Conservation (phyloP, 495 filamentous ascomycete genomes). For the Hypoxylon perforatum region DNA sequence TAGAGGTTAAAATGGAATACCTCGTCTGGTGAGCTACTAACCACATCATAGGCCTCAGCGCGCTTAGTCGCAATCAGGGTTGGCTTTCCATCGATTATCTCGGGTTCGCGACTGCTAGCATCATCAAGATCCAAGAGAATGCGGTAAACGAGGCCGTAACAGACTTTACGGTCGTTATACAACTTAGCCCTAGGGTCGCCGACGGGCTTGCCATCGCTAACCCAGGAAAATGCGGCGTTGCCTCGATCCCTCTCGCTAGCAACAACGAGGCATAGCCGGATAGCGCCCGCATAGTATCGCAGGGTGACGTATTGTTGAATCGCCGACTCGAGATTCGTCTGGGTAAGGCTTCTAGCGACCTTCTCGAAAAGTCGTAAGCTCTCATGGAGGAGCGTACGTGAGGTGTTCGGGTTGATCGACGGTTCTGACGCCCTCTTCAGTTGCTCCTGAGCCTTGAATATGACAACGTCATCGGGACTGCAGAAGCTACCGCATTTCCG, state of each 20-base stretch:
- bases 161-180: conserved; percentile 77
- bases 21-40: conserved; percentile 86
- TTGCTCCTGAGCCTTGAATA: conserved; percentile 97
- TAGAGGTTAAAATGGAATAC: conserved; percentile 95
- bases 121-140: conserved; percentile 81
- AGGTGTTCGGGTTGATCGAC: conserved; percentile 75
- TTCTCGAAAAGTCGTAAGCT: conserved; percentile 88
- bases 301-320: conserved; percentile 80
- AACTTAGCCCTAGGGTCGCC: conserved; percentile 74
- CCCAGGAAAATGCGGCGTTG: conserved; percentile 80
- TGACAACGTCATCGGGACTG: conserved; percentile 93
- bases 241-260: conserved; percentile 85
- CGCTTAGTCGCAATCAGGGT: conserved; percentile 79
- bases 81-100: conserved; percentile 79
- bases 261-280: conserved; percentile 83
- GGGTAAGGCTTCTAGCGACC: conserved; percentile 81
- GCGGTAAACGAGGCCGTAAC: conserved; percentile 84
- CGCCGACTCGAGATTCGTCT: conserved; percentile 81
- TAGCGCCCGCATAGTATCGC: conserved; percentile 95
- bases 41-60: conserved; percentile 85
- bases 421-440: conserved; percentile 87
- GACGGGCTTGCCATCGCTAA: conserved; percentile 61
- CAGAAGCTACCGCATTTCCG: conserved; percentile 96
- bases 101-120: conserved; percentile 70
- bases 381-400: conserved; percentile 86